Evolutionary conservation across 2,329 filamentous ascomycete species (phyloP).

Genomic region (Lasiodiplodia citricola): DNA sequence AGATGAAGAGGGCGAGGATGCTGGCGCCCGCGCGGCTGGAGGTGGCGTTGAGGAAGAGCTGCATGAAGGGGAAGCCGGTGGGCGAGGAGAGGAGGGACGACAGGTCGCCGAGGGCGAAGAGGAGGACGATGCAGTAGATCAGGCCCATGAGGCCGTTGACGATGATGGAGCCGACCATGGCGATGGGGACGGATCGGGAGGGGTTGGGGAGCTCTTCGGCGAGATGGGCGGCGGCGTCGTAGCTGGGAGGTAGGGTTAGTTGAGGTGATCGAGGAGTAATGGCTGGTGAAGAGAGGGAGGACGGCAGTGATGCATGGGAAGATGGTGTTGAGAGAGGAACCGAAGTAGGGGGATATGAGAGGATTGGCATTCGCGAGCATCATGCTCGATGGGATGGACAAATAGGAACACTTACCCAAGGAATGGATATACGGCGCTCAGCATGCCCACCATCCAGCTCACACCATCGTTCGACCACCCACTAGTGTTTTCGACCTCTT

Average conservation of each 20-base stretch:
- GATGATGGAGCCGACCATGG: slow-evolving; percentile 41
- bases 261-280: too few species aligned
- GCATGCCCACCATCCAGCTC: slow-evolving; percentile 36
- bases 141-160: slow-evolving; percentile 56
- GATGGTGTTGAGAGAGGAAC: too few species aligned
- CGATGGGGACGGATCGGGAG: slow-evolving; percentile 37
- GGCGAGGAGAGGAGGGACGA: slow-evolving; percentile 46
- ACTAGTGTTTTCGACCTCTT: slow-evolving; percentile 31
- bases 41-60: slow-evolving; percentile 45
- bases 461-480: slow-evolving; percentile 34
- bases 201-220: slow-evolving; percentile 39
- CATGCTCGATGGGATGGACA: neutral
- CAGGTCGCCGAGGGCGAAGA: slow-evolving; percentile 52
- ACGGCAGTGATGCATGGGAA: neutral
- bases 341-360: neutral
- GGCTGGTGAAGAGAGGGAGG: neutral
- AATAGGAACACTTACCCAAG: slow-evolving; percentile 28
- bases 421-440: slow-evolving; percentile 34
- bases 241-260: slow-evolving; percentile 34
- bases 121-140: slow-evolving; percentile 48
- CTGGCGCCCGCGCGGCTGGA: slow-evolving; percentile 35
- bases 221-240: slow-evolving; percentile 52
- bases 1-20: slow-evolving; percentile 38
- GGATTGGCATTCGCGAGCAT: neutral
- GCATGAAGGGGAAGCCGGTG: slow-evolving; percentile 53